These are phyloP conservation scores for Tricholoma sp. DNA, from an alignment of 768 basidiomycete species.

Conservation along the genomic window DNA sequence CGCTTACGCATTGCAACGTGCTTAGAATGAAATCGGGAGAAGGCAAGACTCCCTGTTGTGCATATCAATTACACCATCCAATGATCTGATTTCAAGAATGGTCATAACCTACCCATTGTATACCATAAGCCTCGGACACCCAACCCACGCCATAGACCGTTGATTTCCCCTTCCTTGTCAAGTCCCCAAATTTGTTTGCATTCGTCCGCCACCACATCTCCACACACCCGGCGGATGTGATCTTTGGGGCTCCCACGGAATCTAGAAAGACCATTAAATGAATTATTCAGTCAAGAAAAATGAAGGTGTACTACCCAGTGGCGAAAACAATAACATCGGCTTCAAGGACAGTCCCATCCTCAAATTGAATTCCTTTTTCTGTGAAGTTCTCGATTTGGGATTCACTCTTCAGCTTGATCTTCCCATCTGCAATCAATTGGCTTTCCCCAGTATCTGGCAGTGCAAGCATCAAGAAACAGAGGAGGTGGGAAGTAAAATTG, in stretches of 20 bases:
- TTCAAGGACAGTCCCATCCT: conserved; percentile 36
- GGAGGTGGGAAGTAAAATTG: neutral
- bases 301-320: conserved; percentile 35
- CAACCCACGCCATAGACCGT: neutral
- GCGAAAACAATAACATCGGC: conserved; percentile 51
- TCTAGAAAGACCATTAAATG: no score
- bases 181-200: neutral
- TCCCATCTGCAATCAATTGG: conserved; percentile 55
- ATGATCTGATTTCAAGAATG: no score
- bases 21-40: conserved; percentile 58
- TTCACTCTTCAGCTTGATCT: conserved; percentile 64
- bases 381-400: conserved; percentile 38
- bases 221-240: neutral
- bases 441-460: conserved; percentile 46
- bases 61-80: no score
- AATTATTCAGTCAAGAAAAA: neutral
- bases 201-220: neutral
- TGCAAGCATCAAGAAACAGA: neutral
- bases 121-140: neutral
- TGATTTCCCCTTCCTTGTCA: neutral
- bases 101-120: no score
- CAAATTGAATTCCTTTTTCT: conserved; percentile 36
- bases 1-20: conserved; percentile 58
- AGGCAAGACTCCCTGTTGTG: conserved; percentile 42
- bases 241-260: no score